These are phyloP conservation scores for Gynandropsis gynandra DNA, from an alignment of 345 rosid genomes.

Conservation along the genomic window DNA sequence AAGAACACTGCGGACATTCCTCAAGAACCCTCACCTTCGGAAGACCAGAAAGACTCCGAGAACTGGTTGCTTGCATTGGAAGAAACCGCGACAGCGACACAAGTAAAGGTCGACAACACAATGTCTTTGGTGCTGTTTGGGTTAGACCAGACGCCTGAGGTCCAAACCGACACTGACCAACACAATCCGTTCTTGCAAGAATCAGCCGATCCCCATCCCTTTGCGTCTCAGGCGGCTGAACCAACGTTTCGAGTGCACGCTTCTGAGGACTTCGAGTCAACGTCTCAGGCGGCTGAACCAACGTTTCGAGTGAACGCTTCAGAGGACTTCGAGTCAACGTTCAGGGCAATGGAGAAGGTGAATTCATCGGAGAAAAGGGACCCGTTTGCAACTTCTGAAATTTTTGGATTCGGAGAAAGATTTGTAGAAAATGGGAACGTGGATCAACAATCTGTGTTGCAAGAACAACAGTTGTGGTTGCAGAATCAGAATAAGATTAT, in stretches of 20 bases:
- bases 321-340: conserved; percentile 25
- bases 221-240: background rate
- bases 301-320: conserved; percentile 33
- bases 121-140: conserved; percentile 22
- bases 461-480: conserved; percentile 64
- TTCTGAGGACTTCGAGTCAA: conserved; percentile 25
- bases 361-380: conserved; percentile 26
- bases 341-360: conserved; percentile 13
- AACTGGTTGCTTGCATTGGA: conserved; percentile 54
- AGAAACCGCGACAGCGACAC: conserved; percentile 30
- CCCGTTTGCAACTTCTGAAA: conserved; percentile 42
- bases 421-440: conserved; percentile 21
- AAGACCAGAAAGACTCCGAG: conserved; percentile 15
- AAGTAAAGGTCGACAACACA: conserved; percentile 17
- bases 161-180: conserved; percentile 18
- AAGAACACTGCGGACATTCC: conserved; percentile 8
- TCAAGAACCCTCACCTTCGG: conserved; percentile 8
- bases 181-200: conserved; percentile 52
- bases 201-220: background rate
- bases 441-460: conserved; percentile 35
- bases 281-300: background rate
- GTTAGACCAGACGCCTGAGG: conserved; percentile 12
- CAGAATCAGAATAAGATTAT: conserved; percentile 68
- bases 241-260: conserved; percentile 31
- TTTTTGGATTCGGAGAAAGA: conserved; percentile 21